A percentile compares a stretch with the other conserved stretches of the same genome.
phyloP scores from a whole-genome alignment of 139 green algal genomes.

The Chlorella vulgaris region DNA sequence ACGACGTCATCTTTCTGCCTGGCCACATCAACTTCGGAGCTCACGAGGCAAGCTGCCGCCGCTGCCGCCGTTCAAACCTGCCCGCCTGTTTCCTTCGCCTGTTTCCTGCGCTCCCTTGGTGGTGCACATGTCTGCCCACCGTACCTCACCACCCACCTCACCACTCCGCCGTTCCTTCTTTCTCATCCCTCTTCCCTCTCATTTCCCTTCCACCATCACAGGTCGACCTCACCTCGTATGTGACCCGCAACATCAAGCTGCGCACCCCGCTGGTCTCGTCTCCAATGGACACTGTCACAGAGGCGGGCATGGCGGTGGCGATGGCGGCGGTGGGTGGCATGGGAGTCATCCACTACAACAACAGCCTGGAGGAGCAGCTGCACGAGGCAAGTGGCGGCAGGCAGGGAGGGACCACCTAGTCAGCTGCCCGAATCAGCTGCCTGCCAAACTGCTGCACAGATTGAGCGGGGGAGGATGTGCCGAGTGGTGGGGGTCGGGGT shows the following conservation, averaged over 20 bases:
- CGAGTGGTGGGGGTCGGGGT: no score
- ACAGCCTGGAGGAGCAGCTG: constrained; percentile 90
- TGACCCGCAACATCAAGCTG: constrained; percentile 89
- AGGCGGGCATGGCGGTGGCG: constrained; percentile 93
- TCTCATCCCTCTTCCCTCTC: not conserved
- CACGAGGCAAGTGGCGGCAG: no score
- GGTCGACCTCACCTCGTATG: constrained; percentile 84
- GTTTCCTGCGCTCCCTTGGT: not conserved
- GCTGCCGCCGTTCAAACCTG: no score
- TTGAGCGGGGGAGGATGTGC: no score
- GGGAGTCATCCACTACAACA: constrained; percentile 99
- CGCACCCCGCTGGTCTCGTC: constrained; percentile 88
- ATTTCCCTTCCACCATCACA: constrained; percentile 43
- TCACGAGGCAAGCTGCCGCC: constrained; percentile 72
- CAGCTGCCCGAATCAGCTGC: no score
- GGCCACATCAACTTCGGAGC: constrained; percentile 96
- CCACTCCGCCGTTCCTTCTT: not conserved
- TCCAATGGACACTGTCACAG: constrained; percentile 99
- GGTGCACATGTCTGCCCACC: no score
- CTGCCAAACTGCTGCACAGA: no score
- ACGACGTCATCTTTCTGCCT: constrained; percentile 98
- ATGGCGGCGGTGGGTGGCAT: constrained; percentile 95
- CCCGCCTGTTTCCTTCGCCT: no score
- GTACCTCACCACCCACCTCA: no score
- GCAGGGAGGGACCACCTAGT: no score